These are phyloP conservation scores for Penicillium waksmanii DNA, from an alignment of 495 filamentous ascomycete species.

Conservation along the genomic window DNA sequence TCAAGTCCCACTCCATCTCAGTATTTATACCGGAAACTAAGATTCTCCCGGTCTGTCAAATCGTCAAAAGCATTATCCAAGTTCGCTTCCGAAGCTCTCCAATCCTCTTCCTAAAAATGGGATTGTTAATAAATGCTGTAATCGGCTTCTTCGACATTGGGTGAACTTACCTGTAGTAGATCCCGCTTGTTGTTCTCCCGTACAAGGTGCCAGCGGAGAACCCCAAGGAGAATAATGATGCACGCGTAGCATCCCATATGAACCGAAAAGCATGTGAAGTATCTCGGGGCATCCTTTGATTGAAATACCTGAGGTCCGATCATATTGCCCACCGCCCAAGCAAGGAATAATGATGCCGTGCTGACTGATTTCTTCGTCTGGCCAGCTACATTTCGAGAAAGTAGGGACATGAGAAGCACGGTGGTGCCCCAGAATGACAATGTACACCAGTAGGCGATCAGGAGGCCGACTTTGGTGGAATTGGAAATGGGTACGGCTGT, in stretches of 20 bases:
- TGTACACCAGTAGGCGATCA: conserved; percentile 54
- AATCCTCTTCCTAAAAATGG: conserved; percentile 6
- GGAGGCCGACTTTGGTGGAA: conserved; percentile 39
- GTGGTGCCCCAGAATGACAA: conserved; percentile 50
- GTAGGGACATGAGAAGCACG: conserved; percentile 49
- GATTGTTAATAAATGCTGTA: background rate
- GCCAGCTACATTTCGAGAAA: conserved; percentile 59
- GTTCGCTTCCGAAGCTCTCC: conserved; percentile 5
- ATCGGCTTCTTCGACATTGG: background rate
- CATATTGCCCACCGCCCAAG: conserved; percentile 23
- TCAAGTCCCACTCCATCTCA: background rate
- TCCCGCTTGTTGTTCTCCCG: conserved; percentile 8
- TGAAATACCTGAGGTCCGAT: conserved; percentile 36
- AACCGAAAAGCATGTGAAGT: conserved; percentile 14
- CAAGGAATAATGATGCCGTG: conserved; percentile 24
- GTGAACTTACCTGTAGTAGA: background rate
- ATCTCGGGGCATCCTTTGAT: conserved; percentile 23
- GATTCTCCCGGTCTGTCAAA: conserved; percentile 11
- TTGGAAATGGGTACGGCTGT: background rate
- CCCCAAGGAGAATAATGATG: conserved; percentile 10
- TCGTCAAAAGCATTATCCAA: conserved; percentile 17
- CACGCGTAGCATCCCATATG: conserved; percentile 20
- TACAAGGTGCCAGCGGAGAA: conserved; percentile 9
- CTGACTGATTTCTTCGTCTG: conserved; percentile 59
- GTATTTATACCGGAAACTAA: conserved; percentile 15